Evolutionary conservation across 2,329 filamentous ascomycete species (phyloP).

Genomic region (Pseudogymnoascus sp.): DNA sequence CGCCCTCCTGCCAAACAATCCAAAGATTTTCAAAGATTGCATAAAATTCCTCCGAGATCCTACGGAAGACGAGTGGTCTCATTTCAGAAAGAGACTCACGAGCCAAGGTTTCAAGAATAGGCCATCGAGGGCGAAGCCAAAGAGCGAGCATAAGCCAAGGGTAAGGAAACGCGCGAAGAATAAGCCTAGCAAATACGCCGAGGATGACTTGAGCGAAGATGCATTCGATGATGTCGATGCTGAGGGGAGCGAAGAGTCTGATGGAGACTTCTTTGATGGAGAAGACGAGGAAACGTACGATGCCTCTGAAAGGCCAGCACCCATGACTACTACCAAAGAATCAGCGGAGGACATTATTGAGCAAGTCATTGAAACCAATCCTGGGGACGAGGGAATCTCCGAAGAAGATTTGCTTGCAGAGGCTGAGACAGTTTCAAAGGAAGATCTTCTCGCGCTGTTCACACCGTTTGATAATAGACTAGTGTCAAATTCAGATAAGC

Average conservation of each 20-base stretch:
- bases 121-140: constrained; percentile 23
- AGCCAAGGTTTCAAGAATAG: constrained; percentile 27
- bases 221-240: background rate
- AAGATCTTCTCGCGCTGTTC: background rate
- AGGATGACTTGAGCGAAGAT: constrained; percentile 8
- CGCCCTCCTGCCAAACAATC: constrained; percentile 38
- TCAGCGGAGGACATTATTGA: background rate
- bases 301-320: background rate
- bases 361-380: background rate
- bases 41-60: constrained; percentile 50
- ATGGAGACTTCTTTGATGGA: constrained; percentile 3
- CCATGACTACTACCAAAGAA: constrained; percentile 1
- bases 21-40: constrained; percentile 52
- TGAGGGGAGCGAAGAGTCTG: constrained; percentile 1
- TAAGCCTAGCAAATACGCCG: background rate
- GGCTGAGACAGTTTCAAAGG: background rate
- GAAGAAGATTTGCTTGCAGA: constrained; percentile 2
- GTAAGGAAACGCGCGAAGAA: background rate
- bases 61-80: constrained; percentile 46
- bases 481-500: background rate
- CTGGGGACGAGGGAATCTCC: constrained; percentile 1
- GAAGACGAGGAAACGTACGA: constrained; percentile 2
- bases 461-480: background rate
- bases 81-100: constrained; percentile 37
- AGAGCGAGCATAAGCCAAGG: constrained; percentile 16